Base-by-base conservation (phyloP, 331 rosid genomes). In the Acacia concinna region DNA sequence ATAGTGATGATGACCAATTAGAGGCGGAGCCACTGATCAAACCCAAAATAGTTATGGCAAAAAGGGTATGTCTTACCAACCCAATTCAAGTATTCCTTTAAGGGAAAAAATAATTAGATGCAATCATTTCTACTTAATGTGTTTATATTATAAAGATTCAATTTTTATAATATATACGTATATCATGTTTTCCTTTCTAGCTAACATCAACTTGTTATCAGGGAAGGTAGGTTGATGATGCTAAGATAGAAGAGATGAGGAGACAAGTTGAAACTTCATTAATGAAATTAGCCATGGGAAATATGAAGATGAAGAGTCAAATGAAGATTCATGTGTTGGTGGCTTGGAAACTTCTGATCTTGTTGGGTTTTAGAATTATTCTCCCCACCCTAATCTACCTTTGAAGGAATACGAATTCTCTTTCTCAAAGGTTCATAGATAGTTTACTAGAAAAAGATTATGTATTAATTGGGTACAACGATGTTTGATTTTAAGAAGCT, bases 1-100 rank as follows among this genome's bases (percentile, higher is more conserved):
- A 87, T n/a, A 94, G 97, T 20, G 98, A 94, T 3, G 93, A 94
- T 34, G 97, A 89, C 11, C 88, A 85, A 47, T 69, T 63, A 3
- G 89, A 79, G 72, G 46, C 41, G 23, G 79, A 59, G 25, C 81
- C 86, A 31, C 69, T 66, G 56, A 57, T 27, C 65, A 57, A 57
- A 25, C 3, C 34, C 65, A 25, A 57, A 57, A 1, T 18, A 27
- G 27, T 4, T n/a, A n/a, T 25, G 3, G 8, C 18, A 60, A 13
- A 27, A 5, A 60, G 1, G 6, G n/a, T 60, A 60, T 14, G n/a
- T 60, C 35, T 28, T 13, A 28, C 14, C 67, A 4, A 12, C 3
- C 1, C 34, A 25, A 25, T 59, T 59, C 8, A 12, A 27, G 4
- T 15, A 13, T 27, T 27, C 15, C 64, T 57, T 15, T 27, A 3